Evolutionary conservation across 2,329 filamentous ascomycete genomes (phyloP), one percentile per base, ranked within the genome.

Genomic region (Setomelanomma holmii): DNA sequence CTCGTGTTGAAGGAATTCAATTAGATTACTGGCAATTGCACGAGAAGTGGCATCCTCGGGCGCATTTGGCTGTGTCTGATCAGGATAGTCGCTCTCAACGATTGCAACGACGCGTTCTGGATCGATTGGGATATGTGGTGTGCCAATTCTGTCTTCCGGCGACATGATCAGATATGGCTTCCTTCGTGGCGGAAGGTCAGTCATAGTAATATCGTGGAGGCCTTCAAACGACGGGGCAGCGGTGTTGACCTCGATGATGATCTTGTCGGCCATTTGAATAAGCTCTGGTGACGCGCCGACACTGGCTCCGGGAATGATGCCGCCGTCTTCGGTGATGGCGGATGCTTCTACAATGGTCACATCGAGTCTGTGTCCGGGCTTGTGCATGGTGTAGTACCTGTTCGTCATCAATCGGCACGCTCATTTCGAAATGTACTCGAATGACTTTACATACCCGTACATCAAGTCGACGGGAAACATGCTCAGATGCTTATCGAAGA

Each of bases 211-310:
- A 68, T 96, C 92, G 80, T 96, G 91, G 16, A 96, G 84, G 16
- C 64, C 92, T 74, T 95, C 89, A 68, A 96, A 93, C 38, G 86
- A 91, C 4, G 91, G 91, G 44, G 90, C 85, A 1, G 91, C 81
- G 0, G 92, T 96, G 80, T 96, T 96, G 77, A 96, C 89, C 79
- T 96, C 91, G 69, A 96, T 90, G 69, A 96, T 91, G 76, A 96
- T 86, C 80, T 96, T 96, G 73, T 96, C 90, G 45, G 91, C 90
- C 85, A 96, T 91, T 77, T 96, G 91, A 42, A 96, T 83, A 47
- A 96, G 82, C 75, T 96, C 91, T 4, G 91, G 91, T 3, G 88
- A 89, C 11, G 91, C 91, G 48, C 91, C 91, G 21, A 96, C 90
- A 8, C 88, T 91, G 27, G 91, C 91, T 62, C 92, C 91, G 4